A percentile compares a stretch with the other conserved stretches of the same genome.
phyloP scores from a whole-genome alignment of 2,329 filamentous ascomycete species.

The Didymella arachidicola region DNA sequence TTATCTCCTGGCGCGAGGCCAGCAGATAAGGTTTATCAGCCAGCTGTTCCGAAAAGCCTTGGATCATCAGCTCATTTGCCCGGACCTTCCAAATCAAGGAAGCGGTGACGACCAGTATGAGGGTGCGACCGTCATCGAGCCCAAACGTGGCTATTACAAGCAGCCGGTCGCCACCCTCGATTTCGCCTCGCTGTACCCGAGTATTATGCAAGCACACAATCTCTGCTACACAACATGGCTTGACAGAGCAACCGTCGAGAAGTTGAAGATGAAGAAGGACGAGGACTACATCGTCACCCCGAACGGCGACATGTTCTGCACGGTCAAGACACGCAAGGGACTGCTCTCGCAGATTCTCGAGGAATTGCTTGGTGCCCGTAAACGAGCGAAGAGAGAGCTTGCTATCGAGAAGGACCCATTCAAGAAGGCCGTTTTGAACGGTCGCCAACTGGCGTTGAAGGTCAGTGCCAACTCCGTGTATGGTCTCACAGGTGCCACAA shows the following conservation, averaged over 20 bases:
- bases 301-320: constrained; percentile 92
- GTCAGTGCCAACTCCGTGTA: constrained; percentile 98
- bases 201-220: constrained; percentile 98
- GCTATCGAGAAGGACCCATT: constrained; percentile 91
- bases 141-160: constrained; percentile 89
- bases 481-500: constrained; percentile 93
- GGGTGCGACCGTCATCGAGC: constrained; percentile 97
- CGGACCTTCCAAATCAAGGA: constrained; percentile 76
- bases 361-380: constrained; percentile 88
- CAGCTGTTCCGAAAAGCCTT: constrained; percentile 95
- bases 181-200: constrained; percentile 98
- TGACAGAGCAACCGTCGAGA: constrained; percentile 78
- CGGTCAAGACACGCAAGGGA: constrained; percentile 86
- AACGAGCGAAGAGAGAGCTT: constrained; percentile 90
- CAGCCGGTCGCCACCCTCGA: constrained; percentile 95
- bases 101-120: constrained; percentile 87
- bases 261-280: constrained; percentile 79
- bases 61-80: constrained; percentile 92
- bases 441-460: constrained; percentile 94
- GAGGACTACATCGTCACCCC: constrained; percentile 97
- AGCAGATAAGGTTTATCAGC: constrained; percentile 97
- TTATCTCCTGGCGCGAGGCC: constrained; percentile 86
- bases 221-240: constrained; percentile 95
- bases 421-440: constrained; percentile 97
- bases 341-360: constrained; percentile 94